Percentiles rank a stretch among this genome's conserved stretches.
phyloP scores from a whole-genome alignment of 2,329 filamentous ascomycete species.

The Phaeomoniella chlamydospora region DNA sequence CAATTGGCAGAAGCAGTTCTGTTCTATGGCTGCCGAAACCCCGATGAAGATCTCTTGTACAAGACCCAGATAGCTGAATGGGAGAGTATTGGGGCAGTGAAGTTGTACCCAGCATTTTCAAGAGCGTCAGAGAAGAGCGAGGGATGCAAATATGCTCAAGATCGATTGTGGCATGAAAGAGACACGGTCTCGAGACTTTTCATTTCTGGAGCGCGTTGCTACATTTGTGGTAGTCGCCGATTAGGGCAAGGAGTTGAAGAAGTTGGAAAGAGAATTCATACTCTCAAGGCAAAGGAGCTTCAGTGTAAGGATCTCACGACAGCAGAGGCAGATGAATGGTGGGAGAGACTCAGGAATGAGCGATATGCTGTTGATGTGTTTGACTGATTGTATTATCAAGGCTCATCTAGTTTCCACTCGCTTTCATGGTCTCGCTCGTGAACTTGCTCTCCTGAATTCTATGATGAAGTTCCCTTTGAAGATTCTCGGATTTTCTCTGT shows the following conservation, averaged over 20 bases:
- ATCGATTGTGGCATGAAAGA: constrained; percentile 32
- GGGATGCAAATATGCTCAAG: constrained; percentile 31
- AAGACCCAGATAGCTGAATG: neutral
- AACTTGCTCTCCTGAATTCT: no score
- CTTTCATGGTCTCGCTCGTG: no score
- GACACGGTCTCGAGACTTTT: constrained; percentile 30
- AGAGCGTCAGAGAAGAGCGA: neutral
- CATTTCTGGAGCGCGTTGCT: constrained; percentile 38
- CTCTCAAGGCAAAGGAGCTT: constrained; percentile 12
- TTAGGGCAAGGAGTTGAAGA: constrained; percentile 34
- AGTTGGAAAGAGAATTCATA: constrained; percentile 18
- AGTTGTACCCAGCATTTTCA: constrained; percentile 1
- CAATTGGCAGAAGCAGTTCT: constrained; percentile 6
- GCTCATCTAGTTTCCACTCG: no score
- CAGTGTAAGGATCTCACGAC: constrained; percentile 20
- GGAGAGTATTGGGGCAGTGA: neutral
- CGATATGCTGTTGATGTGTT: constrained; percentile 12
- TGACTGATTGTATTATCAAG: constrained; percentile 7
- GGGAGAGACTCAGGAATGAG: constrained; percentile 8
- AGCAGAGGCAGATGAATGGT: constrained; percentile 21
- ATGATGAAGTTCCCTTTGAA: no score
- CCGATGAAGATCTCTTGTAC: constrained; percentile 13
- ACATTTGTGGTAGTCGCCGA: constrained; percentile 48
- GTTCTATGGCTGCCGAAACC: constrained; percentile 11
- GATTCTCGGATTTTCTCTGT: no score